These are phyloP conservation scores for Monosporozyma aerobia DNA, from an alignment of 805 yeast genomes.

Conservation along the genomic window DNA sequence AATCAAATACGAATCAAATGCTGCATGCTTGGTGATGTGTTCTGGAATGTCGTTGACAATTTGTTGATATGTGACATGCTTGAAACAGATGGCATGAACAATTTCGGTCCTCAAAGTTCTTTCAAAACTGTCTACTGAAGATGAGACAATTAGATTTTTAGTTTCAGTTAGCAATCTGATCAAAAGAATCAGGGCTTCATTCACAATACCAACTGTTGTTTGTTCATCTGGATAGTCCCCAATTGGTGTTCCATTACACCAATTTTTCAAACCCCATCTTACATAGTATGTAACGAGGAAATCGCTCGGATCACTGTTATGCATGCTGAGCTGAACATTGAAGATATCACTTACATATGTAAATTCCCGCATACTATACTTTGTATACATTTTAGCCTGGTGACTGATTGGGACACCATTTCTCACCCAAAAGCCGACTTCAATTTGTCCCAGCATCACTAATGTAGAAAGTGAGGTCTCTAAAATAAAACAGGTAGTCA, in stretches of 20 bases:
- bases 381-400: constrained; percentile 72
- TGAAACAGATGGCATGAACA: constrained; percentile 75
- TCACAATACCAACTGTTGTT: constrained; percentile 51
- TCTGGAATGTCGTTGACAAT: constrained; percentile 66
- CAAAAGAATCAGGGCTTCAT: constrained; percentile 65
- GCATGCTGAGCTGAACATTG: constrained; percentile 53
- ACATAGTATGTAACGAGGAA: constrained; percentile 49
- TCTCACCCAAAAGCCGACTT: constrained; percentile 88
- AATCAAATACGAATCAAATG: constrained; percentile 54
- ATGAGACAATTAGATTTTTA: constrained; percentile 42
- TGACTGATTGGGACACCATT: constrained; percentile 77
- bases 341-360: constrained; percentile 75
- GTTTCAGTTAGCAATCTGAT: constrained; percentile 64
- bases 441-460: constrained; percentile 73
- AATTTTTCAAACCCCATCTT: constrained; percentile 58
- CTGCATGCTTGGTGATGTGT: constrained; percentile 58
- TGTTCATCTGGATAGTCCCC: constrained; percentile 37
- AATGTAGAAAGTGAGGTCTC: constrained; percentile 73
- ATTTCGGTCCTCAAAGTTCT: constrained; percentile 56
- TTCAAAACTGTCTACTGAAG: constrained; percentile 41
- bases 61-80: constrained; percentile 61
- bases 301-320: constrained; percentile 45
- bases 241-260: constrained; percentile 39
- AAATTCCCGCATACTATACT: constrained; percentile 69
- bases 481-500: constrained; percentile 18